Evolutionary conservation across 2,329 filamentous ascomycete genomes (phyloP), one percentile per base, ranked within the genome.

Genomic region (Zopfia rhizophila): DNA sequence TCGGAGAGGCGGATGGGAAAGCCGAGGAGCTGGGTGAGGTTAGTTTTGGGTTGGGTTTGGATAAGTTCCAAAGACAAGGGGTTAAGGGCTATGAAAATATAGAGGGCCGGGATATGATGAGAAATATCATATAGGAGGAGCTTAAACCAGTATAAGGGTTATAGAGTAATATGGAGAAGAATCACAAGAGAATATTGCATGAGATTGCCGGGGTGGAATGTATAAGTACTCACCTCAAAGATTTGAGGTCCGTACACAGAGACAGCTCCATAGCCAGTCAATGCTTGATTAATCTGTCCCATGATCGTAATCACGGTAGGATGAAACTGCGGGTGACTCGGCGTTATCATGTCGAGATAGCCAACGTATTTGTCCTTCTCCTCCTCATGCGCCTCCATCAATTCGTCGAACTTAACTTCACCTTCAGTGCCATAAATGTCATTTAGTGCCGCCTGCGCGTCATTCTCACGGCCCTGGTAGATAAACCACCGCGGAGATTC

Each of bases 221-320:
- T 21, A 14, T 10, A 32, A 13, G 7, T 8, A 50, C 60, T 54
- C 51, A 68, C 66, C 41, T 83, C 77, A 61, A 86, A 86, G 40
- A 86, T 85, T 53, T 86, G 83, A 2, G 82, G 82, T 0, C 83
- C 83, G 46, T 86, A 86, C 3, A 86, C 82, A 13, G 78, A 82
- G 3, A 86, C 80, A 0, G 83, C 83, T 3, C 81, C 81, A 42
- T 83, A 84, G 3, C 81, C 80, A 0, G 81, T 83, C 37, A 83
- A 65, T 0, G 80, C 81, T 63, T 86, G 83, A 55, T 85, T 85
- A 55, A 85, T 65, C 61, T 86, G 82, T 1, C 82, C 82, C 82
- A 86, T 85, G 35, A 86, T 72, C 0, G 82, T 83, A 17, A 86
- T 70, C 56, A 84, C 74, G 1, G 81, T 84, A 0, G 83, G 82